Percentiles rank a stretch among this genome's conserved stretches.
phyloP scores from a whole-genome alignment of 192 early-diverging fungal species.

The Chytriomyces confervae region DNA sequence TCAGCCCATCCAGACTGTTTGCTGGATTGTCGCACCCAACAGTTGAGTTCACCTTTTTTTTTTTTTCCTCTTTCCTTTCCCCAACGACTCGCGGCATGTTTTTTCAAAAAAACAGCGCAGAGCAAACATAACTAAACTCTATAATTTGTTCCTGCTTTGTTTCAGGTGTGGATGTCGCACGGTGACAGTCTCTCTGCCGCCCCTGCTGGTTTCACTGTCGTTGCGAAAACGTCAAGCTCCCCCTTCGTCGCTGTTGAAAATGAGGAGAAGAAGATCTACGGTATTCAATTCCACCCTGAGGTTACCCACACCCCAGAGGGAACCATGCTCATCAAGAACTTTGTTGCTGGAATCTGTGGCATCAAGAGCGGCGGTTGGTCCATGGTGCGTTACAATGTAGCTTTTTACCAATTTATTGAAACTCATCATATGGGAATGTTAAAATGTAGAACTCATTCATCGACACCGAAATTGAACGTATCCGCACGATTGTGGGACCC shows the following conservation, averaged over 20 bases:
- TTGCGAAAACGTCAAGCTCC: slow-evolving; percentile 86
- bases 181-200: slow-evolving; percentile 89
- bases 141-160: not conserved
- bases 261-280: slow-evolving; percentile 81
- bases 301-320: slow-evolving; percentile 96
- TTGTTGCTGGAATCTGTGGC: slow-evolving; percentile 87
- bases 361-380: slow-evolving; percentile 85
- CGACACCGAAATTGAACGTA: slow-evolving; percentile 96
- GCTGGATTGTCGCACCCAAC: slow-evolving; percentile 68
- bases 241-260: slow-evolving; percentile 90
- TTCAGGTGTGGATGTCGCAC: slow-evolving; percentile 96
- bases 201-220: slow-evolving; percentile 81
- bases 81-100: slow-evolving; percentile 3
- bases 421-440: not conserved
- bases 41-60: slow-evolving; percentile 36
- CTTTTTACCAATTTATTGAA: slow-evolving; percentile 21
- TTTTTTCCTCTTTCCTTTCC: not conserved
- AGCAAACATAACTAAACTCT: not conserved
- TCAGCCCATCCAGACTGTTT: slow-evolving; percentile 73
- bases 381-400: slow-evolving; percentile 65
- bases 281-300: slow-evolving; percentile 99
- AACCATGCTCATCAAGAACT: slow-evolving; percentile 84
- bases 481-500: slow-evolving; percentile 87
- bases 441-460: slow-evolving; percentile 72
- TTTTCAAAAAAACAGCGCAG: not conserved